phyloP scores from a whole-genome alignment of 208 protist species.

The Trypanosoma melophagium region DNA sequence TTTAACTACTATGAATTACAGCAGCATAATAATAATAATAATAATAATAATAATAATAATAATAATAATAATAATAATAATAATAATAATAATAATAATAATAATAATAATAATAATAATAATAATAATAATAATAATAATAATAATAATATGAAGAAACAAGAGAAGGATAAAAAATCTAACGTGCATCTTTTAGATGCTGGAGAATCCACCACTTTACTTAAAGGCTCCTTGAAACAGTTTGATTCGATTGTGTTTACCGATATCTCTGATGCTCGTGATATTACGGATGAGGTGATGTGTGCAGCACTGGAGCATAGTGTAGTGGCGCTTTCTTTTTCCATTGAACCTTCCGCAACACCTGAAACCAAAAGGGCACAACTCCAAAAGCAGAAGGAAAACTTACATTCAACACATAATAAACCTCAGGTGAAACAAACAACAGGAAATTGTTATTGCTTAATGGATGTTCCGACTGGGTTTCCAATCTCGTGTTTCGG shows the following conservation, averaged over 20 bases:
- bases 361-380: not conserved
- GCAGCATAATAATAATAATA: too few species aligned
- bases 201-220: constrained; percentile 24
- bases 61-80: too few species aligned
- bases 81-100: too few species aligned
- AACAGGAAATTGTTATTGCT: constrained; percentile 26
- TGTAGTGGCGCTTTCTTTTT: constrained; percentile 71
- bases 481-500: constrained; percentile 80
- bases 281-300: constrained; percentile 36
- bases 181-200: not conserved
- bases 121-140: too few species aligned
- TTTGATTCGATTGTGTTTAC: constrained; percentile 36
- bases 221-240: constrained; percentile 27
- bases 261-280: constrained; percentile 11
- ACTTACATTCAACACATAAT: not conserved
- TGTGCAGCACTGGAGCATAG: constrained; percentile 65
- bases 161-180: not conserved
- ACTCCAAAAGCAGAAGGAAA: not conserved
- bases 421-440: not conserved
- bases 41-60: too few species aligned
- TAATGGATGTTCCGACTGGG: constrained; percentile 41
- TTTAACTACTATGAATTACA: constrained; percentile 57
- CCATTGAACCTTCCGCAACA: not conserved
- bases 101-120: too few species aligned
- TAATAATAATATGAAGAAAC: not conserved